Evolutionary conservation across 306 rosid genomes (phyloP).

Genomic region (Vachellia collinsii): DNA sequence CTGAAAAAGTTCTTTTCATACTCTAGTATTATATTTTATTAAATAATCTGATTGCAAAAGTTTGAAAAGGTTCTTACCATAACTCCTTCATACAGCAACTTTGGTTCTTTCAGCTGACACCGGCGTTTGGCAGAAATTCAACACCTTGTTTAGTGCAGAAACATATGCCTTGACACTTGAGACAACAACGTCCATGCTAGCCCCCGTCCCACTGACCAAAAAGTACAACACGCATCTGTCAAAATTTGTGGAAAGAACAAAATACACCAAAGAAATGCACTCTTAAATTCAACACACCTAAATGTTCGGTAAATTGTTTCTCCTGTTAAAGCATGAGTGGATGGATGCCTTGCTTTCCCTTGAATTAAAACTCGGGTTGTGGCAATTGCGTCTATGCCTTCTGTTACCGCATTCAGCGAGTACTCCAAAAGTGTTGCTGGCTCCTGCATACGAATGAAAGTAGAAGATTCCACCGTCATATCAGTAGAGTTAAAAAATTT

Average conservation of each 20-base stretch:
- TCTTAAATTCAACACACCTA: conserved; percentile 52
- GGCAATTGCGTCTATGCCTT: conserved; percentile 99
- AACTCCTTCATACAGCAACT: conserved; percentile 1
- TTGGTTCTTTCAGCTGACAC: conserved; percentile 43
- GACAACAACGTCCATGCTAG: conserved; percentile 94
- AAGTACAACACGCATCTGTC: not conserved
- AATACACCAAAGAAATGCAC: conserved; percentile 44
- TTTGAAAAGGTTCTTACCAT: not conserved
- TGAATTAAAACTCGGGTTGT: conserved; percentile 64
- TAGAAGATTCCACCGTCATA: conserved; percentile 26
- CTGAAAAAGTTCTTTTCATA: not conserved
- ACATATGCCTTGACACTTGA: conserved; percentile 94
- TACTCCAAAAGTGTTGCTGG: conserved; percentile 81
- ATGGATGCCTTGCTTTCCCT: conserved; percentile 43
- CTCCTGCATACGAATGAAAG: conserved; percentile 61
- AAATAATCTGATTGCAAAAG: not conserved
- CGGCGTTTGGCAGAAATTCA: conserved; percentile 60
- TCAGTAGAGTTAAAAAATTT: conserved; percentile 12
- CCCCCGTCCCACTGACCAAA: conserved; percentile 78
- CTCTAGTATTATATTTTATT: not conserved
- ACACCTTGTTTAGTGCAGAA: conserved; percentile 87
- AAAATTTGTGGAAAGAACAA: conserved; percentile 28
- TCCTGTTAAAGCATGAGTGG: conserved; percentile 63
- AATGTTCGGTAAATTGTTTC: conserved; percentile 73
- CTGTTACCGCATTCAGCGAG: conserved; percentile 85